phyloP scores from a whole-genome alignment of 805 yeast species.

The Candida gorgasii region DNA sequence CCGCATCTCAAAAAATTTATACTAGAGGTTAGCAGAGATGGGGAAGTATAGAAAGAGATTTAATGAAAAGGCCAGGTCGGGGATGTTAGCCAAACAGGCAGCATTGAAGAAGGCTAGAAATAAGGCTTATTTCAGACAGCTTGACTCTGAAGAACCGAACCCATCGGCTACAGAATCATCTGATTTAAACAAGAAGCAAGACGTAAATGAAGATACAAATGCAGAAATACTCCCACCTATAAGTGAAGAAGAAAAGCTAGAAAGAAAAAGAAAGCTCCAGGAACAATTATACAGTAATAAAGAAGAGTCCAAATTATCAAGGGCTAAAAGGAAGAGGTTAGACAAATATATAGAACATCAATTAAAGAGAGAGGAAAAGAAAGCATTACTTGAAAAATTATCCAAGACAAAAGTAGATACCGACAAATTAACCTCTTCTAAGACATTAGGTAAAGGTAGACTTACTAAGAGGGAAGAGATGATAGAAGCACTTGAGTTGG shows the following conservation, averaged over 20 bases:
- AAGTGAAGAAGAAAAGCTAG: conserved; percentile 60
- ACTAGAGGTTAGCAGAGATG: conserved; percentile 43
- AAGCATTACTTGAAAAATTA: conserved; percentile 70
- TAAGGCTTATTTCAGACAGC: conserved; percentile 60
- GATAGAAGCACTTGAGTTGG: conserved; percentile 72
- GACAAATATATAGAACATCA: conserved; percentile 94
- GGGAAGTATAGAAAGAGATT: conserved; percentile 79
- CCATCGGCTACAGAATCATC: conserved; percentile 1
- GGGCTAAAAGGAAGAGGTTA: conserved; percentile 71
- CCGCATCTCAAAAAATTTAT: conserved; percentile 10
- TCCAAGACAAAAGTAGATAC: conserved; percentile 72
- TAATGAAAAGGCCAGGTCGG: conserved; percentile 84
- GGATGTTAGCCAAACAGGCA: conserved; percentile 78
- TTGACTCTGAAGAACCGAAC: conserved; percentile 27
- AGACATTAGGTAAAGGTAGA: conserved; percentile 72
- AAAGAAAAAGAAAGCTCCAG: conserved; percentile 63
- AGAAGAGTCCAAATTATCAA: conserved; percentile 66
- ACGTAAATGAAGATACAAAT: conserved; percentile 47
- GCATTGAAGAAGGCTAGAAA: conserved; percentile 67
- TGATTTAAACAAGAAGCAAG: conserved; percentile 4
- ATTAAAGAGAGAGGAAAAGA: conserved; percentile 83
- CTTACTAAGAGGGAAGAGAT: conserved; percentile 69
- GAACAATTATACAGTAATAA: conserved; percentile 52
- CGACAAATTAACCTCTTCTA: conserved; percentile 65
- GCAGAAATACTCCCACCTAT: conserved; percentile 63